Conservation (phyloP, 2,329 filamentous ascomycete genomes). For the Seiridium unicorne region DNA sequence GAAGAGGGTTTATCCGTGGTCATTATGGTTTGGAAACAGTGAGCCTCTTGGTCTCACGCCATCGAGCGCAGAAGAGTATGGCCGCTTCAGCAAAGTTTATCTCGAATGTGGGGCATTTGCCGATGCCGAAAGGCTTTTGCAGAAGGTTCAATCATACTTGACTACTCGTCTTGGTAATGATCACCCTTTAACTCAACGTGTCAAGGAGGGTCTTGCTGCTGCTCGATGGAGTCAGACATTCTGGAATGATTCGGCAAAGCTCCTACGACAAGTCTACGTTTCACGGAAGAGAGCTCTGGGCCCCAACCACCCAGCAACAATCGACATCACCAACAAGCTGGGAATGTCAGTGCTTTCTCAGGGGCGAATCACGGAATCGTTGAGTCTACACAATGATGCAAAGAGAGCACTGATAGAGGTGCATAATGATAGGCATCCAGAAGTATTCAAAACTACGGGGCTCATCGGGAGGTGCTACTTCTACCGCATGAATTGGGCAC, state of each 20-base stretch:
- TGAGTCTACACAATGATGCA: constrained; percentile 8
- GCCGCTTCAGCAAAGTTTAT: constrained; percentile 13
- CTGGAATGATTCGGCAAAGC: neutral
- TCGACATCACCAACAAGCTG: constrained; percentile 5
- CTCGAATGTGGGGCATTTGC: constrained; percentile 10
- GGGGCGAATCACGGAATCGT: constrained; percentile 4
- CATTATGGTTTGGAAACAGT: neutral
- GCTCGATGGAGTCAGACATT: neutral
- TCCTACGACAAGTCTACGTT: neutral
- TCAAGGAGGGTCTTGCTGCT: constrained; percentile 2
- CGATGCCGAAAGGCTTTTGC: constrained; percentile 9
- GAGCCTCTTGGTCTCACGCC: neutral
- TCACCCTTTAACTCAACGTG: constrained; percentile 6
- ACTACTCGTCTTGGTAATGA: constrained; percentile 8
- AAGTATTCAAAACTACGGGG: constrained; percentile 2
- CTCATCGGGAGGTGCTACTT: constrained; percentile 8
- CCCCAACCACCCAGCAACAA: neutral
- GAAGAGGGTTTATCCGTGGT: neutral
- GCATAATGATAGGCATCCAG: constrained; percentile 2
- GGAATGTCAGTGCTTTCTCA: constrained; percentile 1
- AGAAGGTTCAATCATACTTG: constrained; percentile 6
- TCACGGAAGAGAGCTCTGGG: neutral
- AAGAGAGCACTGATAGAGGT: neutral
- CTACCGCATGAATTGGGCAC: constrained; percentile 5
- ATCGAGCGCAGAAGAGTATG: constrained; percentile 5